Evolutionary conservation across 768 basidiomycete genomes (phyloP).

Genomic region (Cyclocybe aegerita): DNA sequence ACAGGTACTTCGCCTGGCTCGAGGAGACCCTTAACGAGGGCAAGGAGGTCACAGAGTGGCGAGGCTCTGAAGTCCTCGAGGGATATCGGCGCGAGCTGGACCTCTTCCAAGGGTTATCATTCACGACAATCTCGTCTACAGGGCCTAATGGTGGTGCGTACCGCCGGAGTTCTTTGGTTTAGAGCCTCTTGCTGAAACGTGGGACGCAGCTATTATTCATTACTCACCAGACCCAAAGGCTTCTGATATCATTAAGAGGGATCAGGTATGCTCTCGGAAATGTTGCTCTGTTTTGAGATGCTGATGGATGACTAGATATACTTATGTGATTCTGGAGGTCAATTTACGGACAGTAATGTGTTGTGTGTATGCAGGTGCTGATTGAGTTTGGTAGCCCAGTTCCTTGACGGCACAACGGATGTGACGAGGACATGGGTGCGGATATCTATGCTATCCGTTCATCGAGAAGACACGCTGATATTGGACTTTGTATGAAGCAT

Average conservation of each 20-base stretch:
- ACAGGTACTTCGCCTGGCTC: conserved; percentile 87
- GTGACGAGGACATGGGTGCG: conserved; percentile 86
- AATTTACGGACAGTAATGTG: neutral
- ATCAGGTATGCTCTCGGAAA: conserved; percentile 48
- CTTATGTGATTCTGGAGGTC: conserved; percentile 82
- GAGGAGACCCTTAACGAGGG: conserved; percentile 77
- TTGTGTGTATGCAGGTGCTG: neutral
- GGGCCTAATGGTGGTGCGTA: conserved; percentile 86
- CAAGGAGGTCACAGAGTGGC: conserved; percentile 67
- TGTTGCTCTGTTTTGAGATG: neutral
- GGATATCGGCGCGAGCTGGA: conserved; percentile 78
- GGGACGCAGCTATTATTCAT: conserved; percentile 79
- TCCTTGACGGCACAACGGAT: conserved; percentile 93
- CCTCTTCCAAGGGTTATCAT: conserved; percentile 85
- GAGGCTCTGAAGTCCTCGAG: conserved; percentile 79
- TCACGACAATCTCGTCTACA: conserved; percentile 88
- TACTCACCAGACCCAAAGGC: conserved; percentile 78
- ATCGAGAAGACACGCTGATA: neutral
- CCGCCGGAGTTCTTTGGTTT: neutral
- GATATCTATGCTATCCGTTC: neutral
- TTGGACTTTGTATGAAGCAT: conserved; percentile 48
- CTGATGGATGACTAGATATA: conserved; percentile 31
- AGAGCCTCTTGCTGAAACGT: neutral
- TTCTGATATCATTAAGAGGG: conserved; percentile 72
- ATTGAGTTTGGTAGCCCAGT: conserved; percentile 55